phyloP scores from a whole-genome alignment of 441 rosid genomes.

The Omphalea diandra region DNA sequence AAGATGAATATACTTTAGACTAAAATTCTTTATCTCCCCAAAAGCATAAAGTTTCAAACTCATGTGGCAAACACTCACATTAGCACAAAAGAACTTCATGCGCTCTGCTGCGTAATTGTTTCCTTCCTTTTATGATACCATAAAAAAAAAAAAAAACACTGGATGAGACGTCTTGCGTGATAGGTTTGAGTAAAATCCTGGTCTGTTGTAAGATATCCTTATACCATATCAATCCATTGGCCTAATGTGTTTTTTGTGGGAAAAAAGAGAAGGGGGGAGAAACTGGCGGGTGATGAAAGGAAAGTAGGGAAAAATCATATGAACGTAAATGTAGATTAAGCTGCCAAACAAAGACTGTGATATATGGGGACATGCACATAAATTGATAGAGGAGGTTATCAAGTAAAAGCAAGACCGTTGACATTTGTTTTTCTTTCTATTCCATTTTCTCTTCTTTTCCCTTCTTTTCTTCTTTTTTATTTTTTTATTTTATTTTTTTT shows the following conservation, averaged over 20 bases:
- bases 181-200: too few species aligned
- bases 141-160: too few species aligned
- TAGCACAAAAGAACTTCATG: neutral
- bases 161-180: too few species aligned
- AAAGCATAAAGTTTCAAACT: too few species aligned
- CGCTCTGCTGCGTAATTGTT: too few species aligned
- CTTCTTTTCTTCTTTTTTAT: neutral
- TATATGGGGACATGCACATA: slow-evolving; percentile 37
- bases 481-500: slow-evolving; percentile 7
- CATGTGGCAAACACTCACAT: too few species aligned
- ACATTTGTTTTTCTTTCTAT: slow-evolving; percentile 48
- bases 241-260: too few species aligned
- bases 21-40: slow-evolving; percentile 15
- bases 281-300: slow-evolving; percentile 26
- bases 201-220: too few species aligned
- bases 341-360: slow-evolving; percentile 18
- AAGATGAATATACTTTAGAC: slow-evolving; percentile 26
- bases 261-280: neutral
- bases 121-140: too few species aligned
- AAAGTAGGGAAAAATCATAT: slow-evolving; percentile 7
- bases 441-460: too few species aligned
- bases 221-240: too few species aligned
- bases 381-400: slow-evolving; percentile 43
- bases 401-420: slow-evolving; percentile 46
- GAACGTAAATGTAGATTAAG: slow-evolving; percentile 23